Evolutionary conservation across 495 filamentous ascomycete genomes (phyloP).

Genomic region (Hypoxylon fragiforme): DNA sequence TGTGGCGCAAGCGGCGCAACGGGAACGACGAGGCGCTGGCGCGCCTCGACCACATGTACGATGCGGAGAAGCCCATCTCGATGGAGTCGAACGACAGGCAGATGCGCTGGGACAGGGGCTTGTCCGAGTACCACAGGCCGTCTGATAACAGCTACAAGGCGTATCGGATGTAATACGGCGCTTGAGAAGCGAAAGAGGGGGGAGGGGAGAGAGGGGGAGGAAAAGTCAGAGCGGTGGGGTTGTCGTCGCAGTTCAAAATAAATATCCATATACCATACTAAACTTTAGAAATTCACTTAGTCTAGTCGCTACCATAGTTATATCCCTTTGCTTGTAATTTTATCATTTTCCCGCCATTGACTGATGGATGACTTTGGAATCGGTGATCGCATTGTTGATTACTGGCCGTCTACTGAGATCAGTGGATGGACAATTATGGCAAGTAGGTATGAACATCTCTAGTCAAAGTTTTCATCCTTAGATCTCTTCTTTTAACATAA

Average conservation of each 20-base stretch:
- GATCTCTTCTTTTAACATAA: too few relatives aligned
- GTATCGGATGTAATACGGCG: conserved; percentile 35
- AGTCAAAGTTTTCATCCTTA: too few relatives aligned
- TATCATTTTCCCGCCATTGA: not conserved
- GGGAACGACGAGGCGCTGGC: conserved; percentile 30
- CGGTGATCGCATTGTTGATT: not conserved
- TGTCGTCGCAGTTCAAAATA: not conserved
- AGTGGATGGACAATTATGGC: too few relatives aligned
- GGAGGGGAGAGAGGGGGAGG: conserved; percentile 13
- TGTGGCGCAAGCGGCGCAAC: conserved; percentile 36
- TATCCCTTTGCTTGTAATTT: not conserved
- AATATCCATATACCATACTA: conserved; percentile 10
- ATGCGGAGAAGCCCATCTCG: conserved; percentile 27
- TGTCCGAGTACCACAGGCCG: conserved; percentile 33
- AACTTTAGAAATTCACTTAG: not conserved
- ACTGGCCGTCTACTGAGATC: too few relatives aligned
- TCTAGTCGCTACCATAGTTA: conserved; percentile 1
- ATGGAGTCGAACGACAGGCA: conserved; percentile 30
- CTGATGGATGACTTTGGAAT: not conserved
- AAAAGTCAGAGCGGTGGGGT: conserved; percentile 8
- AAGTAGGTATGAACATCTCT: not conserved
- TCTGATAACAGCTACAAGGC: conserved; percentile 30
- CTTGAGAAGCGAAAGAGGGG: conserved; percentile 1
- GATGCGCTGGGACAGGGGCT: conserved; percentile 37
- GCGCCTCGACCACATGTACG: conserved; percentile 32